Conservation (phyloP, 1,284 basidiomycete species). For the Fistulina hepatica region DNA sequence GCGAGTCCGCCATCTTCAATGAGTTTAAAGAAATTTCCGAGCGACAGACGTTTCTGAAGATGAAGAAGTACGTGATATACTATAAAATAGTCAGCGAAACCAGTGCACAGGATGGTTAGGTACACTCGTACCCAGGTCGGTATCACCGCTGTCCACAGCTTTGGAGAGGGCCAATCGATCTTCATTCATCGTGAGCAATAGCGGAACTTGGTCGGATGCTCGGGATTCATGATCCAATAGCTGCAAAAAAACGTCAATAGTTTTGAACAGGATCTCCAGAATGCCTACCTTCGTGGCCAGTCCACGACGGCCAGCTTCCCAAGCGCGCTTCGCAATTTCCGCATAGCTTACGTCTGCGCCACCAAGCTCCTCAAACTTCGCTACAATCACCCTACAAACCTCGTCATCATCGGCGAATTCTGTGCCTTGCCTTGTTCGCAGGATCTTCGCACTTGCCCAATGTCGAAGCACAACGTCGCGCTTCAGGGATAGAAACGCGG, state of each 20-base stretch:
- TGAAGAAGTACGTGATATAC: constrained; percentile 88
- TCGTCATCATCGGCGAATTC: constrained; percentile 64
- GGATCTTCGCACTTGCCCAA: constrained; percentile 92
- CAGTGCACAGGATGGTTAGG: constrained; percentile 3
- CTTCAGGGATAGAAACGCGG: constrained; percentile 71
- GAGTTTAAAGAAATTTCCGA: constrained; percentile 91
- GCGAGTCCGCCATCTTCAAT: constrained; percentile 80
- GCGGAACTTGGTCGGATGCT: constrained; percentile 88
- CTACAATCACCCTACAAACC: constrained; percentile 74
- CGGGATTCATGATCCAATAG: constrained; percentile 86
- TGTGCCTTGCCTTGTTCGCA: constrained; percentile 48
- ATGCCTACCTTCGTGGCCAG: constrained; percentile 76
- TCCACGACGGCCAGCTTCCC: constrained; percentile 79
- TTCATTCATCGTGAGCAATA: constrained; percentile 91
- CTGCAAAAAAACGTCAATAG: constrained; percentile 27
- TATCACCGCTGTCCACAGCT: constrained; percentile 91
- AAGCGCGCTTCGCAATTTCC: constrained; percentile 89
- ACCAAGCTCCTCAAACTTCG: constrained; percentile 72
- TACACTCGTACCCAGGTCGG: constrained; percentile 68
- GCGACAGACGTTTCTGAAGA: constrained; percentile 69
- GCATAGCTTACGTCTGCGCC: constrained; percentile 79
- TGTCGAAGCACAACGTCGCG: constrained; percentile 87
- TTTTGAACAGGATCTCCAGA: background rate
- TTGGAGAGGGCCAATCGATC: constrained; percentile 82
- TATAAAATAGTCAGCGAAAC: constrained; percentile 21